Evolutionary conservation across 371 early-diverging fungal genomes (phyloP), one percentile per base, ranked within the genome.

Genomic region (Mucor irregularis): DNA sequence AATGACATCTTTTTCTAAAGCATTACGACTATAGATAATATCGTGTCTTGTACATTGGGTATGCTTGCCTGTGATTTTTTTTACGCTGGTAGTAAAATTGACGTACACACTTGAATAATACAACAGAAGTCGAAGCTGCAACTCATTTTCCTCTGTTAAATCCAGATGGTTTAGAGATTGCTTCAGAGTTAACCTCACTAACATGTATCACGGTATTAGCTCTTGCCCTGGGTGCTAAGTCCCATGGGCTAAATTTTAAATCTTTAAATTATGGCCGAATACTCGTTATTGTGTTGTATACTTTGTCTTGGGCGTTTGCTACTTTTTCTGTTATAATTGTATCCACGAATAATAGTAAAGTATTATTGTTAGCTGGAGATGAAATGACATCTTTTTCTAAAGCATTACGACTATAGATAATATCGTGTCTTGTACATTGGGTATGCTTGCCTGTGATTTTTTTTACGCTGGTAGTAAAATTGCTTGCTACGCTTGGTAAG

Each of bases 391-490:
- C 35, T 44, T 40, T 37, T 37, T n/a, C 37, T 17, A 4, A 6
- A 31, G 13, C 25, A 14, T 9, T 33, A 22, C 22, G 47, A 14
- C 11, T 34, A 3, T 61, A 72, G 74, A 66, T 48, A 78, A 78
- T 33, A 51, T 66, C 1, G 37, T 70, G 6, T 78, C 78, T 10
- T 78, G 78, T 49, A 69, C 74, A 10, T 35, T 73, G n/a, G 74
- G 68, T 33, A 78, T 78, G 62, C 61, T 73, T 35, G 58, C 71
- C 14, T 78, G 78, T 46, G 73, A 73, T 54, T 50, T 74, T 33
- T 78, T 74, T 53, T 78, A 78, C 52, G 73, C 74, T 34, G 78
- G 73, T 31, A 78, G 73, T 62, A 78, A 78, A 38, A 62, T 78
- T 47, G 65, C 56, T 29, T 72, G 68, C 26, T 78, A 76, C 44